phyloP scores from a whole-genome alignment of 768 basidiomycete genomes.

The Mycena epipterygia region DNA sequence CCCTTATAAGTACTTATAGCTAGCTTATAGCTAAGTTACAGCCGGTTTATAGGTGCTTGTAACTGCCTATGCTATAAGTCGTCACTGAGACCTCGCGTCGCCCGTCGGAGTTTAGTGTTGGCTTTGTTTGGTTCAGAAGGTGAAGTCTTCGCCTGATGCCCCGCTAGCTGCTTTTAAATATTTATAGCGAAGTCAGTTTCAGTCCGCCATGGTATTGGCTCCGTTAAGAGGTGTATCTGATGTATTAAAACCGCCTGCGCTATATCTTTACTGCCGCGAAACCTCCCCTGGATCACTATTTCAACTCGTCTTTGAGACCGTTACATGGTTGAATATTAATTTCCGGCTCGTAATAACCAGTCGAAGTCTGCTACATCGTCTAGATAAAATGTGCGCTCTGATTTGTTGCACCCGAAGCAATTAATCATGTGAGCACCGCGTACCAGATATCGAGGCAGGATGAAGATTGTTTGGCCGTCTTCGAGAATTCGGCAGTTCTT shows the following conservation, averaged over 20 bases:
- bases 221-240: too few species aligned
- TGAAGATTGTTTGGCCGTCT: slow-evolving; percentile 11
- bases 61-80: background rate
- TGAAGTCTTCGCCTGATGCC: too few species aligned
- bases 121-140: background rate
- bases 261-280: too few species aligned
- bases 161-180: too few species aligned
- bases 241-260: too few species aligned
- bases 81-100: background rate
- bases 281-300: too few species aligned
- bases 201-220: too few species aligned
- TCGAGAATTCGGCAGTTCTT: slow-evolving; percentile 17
- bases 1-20: background rate
- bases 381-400: slow-evolving; percentile 10
- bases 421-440: slow-evolving; percentile 26
- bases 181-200: too few species aligned
- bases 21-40: background rate
- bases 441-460: slow-evolving; percentile 21
- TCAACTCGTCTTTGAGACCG: too few species aligned
- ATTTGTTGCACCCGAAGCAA: slow-evolving; percentile 1
- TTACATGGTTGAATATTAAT: background rate
- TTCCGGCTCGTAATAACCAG: slow-evolving; percentile 11
- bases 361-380: slow-evolving; percentile 14
- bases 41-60: background rate
- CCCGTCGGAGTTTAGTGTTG: too few species aligned